Base-by-base conservation (phyloP, 169 alveolate genomes). In the Cryptosporidium andersoni region DNA sequence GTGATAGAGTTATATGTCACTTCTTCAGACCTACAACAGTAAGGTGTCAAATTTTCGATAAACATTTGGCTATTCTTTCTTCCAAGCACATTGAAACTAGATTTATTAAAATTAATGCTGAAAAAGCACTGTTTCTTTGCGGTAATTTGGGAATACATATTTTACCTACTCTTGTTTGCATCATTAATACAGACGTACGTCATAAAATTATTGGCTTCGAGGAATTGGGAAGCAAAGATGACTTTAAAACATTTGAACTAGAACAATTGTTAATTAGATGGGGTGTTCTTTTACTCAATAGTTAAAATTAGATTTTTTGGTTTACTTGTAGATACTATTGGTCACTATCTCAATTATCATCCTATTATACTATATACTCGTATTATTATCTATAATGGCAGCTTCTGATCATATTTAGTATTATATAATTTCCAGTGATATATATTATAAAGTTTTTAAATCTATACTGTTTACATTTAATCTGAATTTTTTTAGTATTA, bases 61-160 rank as follows among this genome's bases (percentile, higher is more conserved):
- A 81, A 14, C 95, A 90, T 52, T 52, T 92, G n/a, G 53, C 49
- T 16, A 89, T 65, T 56, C 80, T 92, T 36, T 91, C 95, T 1
- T 62, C 64, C 55, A 64, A 63, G 36, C 92, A 92, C 81, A 42
- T 88, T 39, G 92, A 85, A 45, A 88, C 95, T 34, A 82, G 91
- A 40, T 92, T 92, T 64, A 90, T 92, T 42, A 92, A 91, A 82
- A 91, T 92, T 34, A 89, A 92, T 82, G 95, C 93, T 3, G 95
- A 92, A 85, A 92, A 92, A 64, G 80, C 94, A 11, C 93, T 80
- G 3, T 91, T 91, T 14, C 43, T 74, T 43, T 74, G 74, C 52
- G 42, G 47, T 11, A 40, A 55, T 14, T 43, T 74, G 34, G 49
- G 60, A n/a, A 60, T 74, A 14, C 55, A 37, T 3, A 58, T 74